Base-by-base conservation (phyloP, 2,329 filamentous ascomycete genomes). In the Pseudogymnoascus sp. region DNA sequence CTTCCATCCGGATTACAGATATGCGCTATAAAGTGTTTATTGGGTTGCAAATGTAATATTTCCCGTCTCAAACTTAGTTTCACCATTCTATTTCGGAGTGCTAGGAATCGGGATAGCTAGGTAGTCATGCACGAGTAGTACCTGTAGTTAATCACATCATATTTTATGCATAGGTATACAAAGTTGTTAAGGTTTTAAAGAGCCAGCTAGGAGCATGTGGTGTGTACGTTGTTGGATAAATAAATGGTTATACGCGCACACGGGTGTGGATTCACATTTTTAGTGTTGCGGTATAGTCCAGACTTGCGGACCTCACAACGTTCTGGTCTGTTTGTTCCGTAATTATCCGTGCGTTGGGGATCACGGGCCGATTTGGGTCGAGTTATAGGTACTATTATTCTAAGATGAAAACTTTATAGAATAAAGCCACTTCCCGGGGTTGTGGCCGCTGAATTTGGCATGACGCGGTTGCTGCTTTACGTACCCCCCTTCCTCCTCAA, bases 1-100 rank as follows among this genome's bases (percentile, higher is more conserved):
- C 61, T 71, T 68, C 65, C 67, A 71, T 62, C 67, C 66, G 2
- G 66, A 70, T 61, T 68, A 66, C 64, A 61, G 62, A 14, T 65
- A 68, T 59, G 61, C 69, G 60, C 66, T 66, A 67, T 73, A 41
- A 41, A 10, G 19, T 41, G 22, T 26, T 46, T 46, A 6, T 46
- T 22, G 4, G 38, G 38, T 41, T 19, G 16, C n/a, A 41, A 41
- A 41, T 50, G 12, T 50, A 50, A 50, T 50, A 28, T 46, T 46
- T 43, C 7, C 16, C 2, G 10, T 43, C 19, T 22, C 40, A 12
- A 43, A 43, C 40, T 43, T 43, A 43, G 19, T 43, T 43, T 22
- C 19, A 22, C 40, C 11, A 43, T 43, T 41, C n/a, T 38, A 38
- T 38, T 38, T 38, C 8, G 16, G 31, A 31, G 28, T 7, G 28